phyloP scores from a whole-genome alignment of 208 protist species.

The Acanthamoeba sp. region DNA sequence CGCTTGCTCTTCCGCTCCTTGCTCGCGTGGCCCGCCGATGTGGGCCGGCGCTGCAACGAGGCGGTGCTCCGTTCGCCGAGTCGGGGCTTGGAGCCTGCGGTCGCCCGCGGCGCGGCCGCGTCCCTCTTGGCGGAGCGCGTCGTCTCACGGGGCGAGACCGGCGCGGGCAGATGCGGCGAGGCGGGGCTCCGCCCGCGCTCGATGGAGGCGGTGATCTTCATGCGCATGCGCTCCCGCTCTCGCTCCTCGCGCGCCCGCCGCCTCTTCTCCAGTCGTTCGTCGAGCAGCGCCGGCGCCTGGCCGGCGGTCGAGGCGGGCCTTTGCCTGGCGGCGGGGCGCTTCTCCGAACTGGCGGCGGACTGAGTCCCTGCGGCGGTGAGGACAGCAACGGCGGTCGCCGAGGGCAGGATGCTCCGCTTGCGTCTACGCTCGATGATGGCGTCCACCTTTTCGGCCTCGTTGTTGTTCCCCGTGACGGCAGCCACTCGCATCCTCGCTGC shows the following conservation, averaged over 20 bases:
- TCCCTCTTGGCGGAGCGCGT: background rate
- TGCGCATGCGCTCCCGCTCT: background rate
- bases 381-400: background rate
- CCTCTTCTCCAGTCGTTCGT: background rate
- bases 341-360: background rate
- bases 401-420: background rate
- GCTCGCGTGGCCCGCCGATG: background rate
- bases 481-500: constrained; percentile 14
- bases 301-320: background rate
- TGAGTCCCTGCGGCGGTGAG: background rate
- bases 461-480: background rate
- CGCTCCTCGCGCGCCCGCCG: constrained; percentile 23
- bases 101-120: background rate
- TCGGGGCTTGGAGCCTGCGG: background rate
- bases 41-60: background rate
- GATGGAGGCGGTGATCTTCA: constrained; percentile 31
- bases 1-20: background rate
- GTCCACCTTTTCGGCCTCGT: background rate
- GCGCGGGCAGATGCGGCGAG: background rate
- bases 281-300: background rate
- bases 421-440: background rate
- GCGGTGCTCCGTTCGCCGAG: background rate
- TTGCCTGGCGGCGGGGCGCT: background rate
- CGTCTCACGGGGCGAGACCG: background rate
- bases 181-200: background rate